A percentile compares a stretch with the other conserved stretches of the same genome.
These are phyloP conservation scores for Apophysomyces variabilis DNA, from an alignment of 371 early-diverging fungal genomes.

Conservation along the genomic window DNA sequence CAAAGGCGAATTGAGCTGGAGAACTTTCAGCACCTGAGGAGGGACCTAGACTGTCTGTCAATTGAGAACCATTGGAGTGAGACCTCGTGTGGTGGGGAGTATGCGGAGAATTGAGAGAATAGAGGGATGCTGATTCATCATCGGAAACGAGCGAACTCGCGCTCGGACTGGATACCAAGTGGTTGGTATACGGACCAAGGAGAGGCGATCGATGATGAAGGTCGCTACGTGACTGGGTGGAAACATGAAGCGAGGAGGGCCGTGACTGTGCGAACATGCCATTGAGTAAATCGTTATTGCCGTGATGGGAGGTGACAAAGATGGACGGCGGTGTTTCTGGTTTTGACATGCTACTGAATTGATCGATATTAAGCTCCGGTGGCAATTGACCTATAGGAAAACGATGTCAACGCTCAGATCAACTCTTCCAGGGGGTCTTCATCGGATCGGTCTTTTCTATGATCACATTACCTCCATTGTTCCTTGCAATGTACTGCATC, in stretches of 20 bases:
- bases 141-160: slow-evolving; percentile 25
- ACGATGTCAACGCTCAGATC: slow-evolving; percentile 12
- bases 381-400: slow-evolving; percentile 30
- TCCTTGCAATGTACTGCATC: slow-evolving; percentile 58
- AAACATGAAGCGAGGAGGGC: slow-evolving; percentile 21
- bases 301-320: slow-evolving; percentile 59
- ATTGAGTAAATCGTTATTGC: slow-evolving; percentile 26
- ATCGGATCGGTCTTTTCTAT: neutral
- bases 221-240: slow-evolving; percentile 12
- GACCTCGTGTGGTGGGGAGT: slow-evolving; percentile 19
- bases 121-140: slow-evolving; percentile 25
- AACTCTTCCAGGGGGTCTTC: slow-evolving; percentile 1
- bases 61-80: slow-evolving; percentile 1
- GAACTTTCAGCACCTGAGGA: neutral
- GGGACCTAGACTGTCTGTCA: neutral
- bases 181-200: slow-evolving; percentile 13
- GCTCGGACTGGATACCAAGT: slow-evolving; percentile 25
- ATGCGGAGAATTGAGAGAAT: slow-evolving; percentile 28
- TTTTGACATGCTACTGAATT: slow-evolving; percentile 18
- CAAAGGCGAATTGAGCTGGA: slow-evolving; percentile 19
- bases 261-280: slow-evolving; percentile 13
- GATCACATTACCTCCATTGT: slow-evolving; percentile 48
- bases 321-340: slow-evolving; percentile 59
- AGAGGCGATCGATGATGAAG: slow-evolving; percentile 12
- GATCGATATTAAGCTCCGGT: slow-evolving; percentile 50